A percentile compares a stretch with the other conserved stretches of the same genome.
Conservation (phyloP, 495 filamentous ascomycete genomes). For the Aspergillus baeticus region DNA sequence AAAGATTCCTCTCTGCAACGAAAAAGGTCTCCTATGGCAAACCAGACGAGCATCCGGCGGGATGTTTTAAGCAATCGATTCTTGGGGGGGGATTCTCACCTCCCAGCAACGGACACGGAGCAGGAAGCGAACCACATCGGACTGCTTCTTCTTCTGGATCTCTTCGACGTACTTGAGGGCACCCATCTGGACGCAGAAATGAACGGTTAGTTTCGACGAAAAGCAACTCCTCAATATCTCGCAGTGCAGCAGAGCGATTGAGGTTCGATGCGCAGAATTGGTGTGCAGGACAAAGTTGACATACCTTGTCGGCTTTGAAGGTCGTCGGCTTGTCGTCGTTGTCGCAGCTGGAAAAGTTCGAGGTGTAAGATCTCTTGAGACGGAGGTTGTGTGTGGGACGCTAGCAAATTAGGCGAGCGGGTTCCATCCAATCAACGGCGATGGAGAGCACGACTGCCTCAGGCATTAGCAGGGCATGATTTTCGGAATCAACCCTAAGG, state of each 20-base stretch:
- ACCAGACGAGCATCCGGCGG: constrained; percentile 46
- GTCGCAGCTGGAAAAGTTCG: constrained; percentile 43
- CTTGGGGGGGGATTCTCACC: constrained; percentile 69
- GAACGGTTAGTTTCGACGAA: constrained; percentile 9
- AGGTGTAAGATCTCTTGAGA: constrained; percentile 33
- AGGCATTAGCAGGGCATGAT: constrained; percentile 9
- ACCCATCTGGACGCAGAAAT: constrained; percentile 62
- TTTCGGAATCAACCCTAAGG: constrained; percentile 8
- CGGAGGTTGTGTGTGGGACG: constrained; percentile 48
- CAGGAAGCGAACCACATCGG: constrained; percentile 97
- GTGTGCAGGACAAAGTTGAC: constrained; percentile 10
- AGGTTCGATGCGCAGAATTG: neutral
- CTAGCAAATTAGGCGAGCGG: constrained; percentile 46
- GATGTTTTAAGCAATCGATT: constrained; percentile 47
- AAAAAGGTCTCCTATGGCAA: constrained; percentile 41
- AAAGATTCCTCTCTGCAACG: constrained; percentile 28
- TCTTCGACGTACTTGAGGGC: constrained; percentile 99
- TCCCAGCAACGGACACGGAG: constrained; percentile 99
- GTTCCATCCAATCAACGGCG: constrained; percentile 12
- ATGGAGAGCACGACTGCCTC: constrained; percentile 3
- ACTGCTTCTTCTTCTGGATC: constrained; percentile 99
- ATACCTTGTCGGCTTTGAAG: constrained; percentile 53
- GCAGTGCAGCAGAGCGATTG: neutral
- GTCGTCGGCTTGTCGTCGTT: constrained; percentile 50
- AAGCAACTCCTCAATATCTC: neutral